Percentiles rank a stretch among this genome's conserved stretches.
Conservation (phyloP, 352 stramenopile species). For the Aphanomyces astaci region DNA sequence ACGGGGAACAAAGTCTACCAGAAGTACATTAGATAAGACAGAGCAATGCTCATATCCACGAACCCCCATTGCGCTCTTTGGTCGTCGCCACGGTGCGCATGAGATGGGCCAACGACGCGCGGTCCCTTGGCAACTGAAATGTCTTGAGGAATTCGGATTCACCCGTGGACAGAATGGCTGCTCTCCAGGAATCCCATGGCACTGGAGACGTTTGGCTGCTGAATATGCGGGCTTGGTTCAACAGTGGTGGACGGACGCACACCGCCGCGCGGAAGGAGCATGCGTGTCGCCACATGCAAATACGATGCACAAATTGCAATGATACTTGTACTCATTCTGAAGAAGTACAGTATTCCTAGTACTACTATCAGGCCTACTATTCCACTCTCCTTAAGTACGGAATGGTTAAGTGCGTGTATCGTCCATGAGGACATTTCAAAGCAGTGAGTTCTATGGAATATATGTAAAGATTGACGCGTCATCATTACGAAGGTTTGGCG, state of each 20-base stretch:
- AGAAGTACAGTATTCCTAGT: too few relatives aligned
- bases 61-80: constrained; percentile 21
- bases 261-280: background rate
- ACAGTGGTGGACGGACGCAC: background rate
- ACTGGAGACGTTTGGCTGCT: background rate
- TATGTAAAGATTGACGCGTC: background rate
- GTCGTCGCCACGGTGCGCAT: constrained; percentile 22
- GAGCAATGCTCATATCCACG: background rate
- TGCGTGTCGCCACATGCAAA: background rate
- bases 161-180: constrained; percentile 6
- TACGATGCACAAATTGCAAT: background rate
- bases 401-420: too few relatives aligned
- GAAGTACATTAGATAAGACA: background rate
- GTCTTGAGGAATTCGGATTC: constrained; percentile 15
- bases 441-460: background rate
- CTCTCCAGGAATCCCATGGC: constrained; percentile 12
- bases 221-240: background rate
- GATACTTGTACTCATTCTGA: too few relatives aligned
- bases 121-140: constrained; percentile 16
- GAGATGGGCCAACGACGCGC: constrained; percentile 13
- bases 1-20: constrained; percentile 68
- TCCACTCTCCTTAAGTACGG: too few relatives aligned
- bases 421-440: background rate
- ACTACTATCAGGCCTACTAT: too few relatives aligned
- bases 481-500: constrained; percentile 8